Evolutionary conservation across 495 filamentous ascomycete genomes (phyloP).

Genomic region (Trichoderma erinaceum): DNA sequence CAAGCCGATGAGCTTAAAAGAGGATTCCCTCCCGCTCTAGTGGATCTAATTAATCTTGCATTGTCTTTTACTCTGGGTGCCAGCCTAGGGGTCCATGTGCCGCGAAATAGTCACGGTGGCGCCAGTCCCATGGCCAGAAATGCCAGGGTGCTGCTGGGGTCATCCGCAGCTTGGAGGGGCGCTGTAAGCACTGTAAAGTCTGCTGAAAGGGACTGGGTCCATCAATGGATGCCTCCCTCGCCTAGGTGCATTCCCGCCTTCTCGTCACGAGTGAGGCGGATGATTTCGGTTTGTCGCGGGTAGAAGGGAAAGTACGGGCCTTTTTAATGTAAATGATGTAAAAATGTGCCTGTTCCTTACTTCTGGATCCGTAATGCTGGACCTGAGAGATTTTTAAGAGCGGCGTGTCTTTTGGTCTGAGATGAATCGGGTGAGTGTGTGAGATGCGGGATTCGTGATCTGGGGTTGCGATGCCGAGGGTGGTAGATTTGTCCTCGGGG

Average conservation of each 20-base stretch:
- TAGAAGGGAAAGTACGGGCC: neutral
- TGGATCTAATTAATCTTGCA: neutral
- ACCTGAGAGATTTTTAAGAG: neutral
- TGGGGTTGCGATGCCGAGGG: no score
- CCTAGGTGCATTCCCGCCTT: neutral
- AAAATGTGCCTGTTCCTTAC: no score
- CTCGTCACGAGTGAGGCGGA: neutral
- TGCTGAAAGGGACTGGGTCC: neutral
- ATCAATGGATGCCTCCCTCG: neutral
- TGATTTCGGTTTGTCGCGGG: neutral
- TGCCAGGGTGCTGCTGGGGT: neutral
- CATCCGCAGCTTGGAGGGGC: neutral
- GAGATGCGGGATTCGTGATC: no score
- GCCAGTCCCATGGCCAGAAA: neutral
- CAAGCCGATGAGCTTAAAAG: neutral
- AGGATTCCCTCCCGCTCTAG: no score
- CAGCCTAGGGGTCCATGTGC: neutral
- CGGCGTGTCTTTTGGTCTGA: no score
- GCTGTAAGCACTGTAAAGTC: neutral
- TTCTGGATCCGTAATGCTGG: neutral
- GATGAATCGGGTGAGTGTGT: no score
- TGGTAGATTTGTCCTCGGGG: no score
- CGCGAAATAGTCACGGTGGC: constrained; percentile 10
- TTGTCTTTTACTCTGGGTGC: neutral
- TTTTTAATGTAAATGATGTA: neutral